These are phyloP conservation scores for Ustilago hordei DNA, from an alignment of 1,284 basidiomycete species.

Conservation along the genomic window DNA sequence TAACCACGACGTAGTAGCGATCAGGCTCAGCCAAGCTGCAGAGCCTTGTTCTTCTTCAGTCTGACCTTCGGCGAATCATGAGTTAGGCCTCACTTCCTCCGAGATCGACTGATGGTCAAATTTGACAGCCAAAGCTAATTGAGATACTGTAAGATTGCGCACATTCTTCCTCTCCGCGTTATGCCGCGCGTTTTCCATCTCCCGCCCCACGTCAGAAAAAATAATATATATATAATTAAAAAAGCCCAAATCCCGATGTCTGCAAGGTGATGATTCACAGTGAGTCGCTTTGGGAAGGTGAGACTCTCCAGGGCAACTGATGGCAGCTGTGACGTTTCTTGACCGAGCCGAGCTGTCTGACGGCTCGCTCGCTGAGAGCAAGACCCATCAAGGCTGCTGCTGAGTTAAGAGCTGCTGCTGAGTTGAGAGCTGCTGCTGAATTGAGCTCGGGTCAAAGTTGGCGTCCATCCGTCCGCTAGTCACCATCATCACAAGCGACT, in stretches of 20 bases:
- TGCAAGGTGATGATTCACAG: slow-evolving; percentile 6
- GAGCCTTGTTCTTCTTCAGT: no score
- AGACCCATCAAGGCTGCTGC: background rate
- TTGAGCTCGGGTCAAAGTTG: background rate
- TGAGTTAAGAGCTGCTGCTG: background rate
- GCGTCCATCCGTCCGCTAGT: background rate
- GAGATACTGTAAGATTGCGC: background rate
- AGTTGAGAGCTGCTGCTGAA: background rate
- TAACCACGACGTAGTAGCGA: no score
- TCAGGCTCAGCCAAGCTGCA: no score
- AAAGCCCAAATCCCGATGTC: slow-evolving; percentile 4
- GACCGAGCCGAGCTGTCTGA: background rate
- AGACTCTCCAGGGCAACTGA: background rate
- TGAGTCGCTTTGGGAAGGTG: background rate
- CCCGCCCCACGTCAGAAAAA: slow-evolving; percentile 11
- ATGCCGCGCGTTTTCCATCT: slow-evolving; percentile 1
- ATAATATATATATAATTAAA: no score
- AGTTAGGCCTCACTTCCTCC: no score
- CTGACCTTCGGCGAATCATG: no score
- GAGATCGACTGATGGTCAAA: no score
- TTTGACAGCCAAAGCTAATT: background rate
- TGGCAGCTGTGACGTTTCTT: slow-evolving; percentile 4
- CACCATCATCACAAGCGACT: background rate
- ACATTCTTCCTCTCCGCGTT: background rate
- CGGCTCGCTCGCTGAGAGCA: background rate